A percentile compares a stretch with the other conserved stretches of the same genome.
Evolutionary conservation across 2,329 filamentous ascomycete species (phyloP).

Genomic region (Neonectria magnoliae): DNA sequence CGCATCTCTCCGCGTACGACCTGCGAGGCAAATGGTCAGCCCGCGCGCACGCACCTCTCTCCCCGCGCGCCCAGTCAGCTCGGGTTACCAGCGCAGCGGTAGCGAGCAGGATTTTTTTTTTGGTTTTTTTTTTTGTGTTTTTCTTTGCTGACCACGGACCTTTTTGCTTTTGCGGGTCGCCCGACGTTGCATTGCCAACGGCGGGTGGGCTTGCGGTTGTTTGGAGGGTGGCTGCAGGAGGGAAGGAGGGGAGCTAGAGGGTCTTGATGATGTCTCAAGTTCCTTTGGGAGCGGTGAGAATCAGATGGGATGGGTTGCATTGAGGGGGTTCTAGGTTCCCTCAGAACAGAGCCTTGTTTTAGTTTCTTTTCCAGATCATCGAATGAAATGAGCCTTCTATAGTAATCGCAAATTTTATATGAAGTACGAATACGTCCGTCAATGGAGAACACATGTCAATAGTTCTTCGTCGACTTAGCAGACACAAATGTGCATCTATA

Average conservation of each 20-base stretch:
- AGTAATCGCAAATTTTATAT: neutral
- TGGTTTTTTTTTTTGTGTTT: neutral
- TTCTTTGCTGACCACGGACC: neutral
- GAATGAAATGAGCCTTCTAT: neutral
- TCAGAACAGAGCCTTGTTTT: neutral
- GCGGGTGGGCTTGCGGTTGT: neutral
- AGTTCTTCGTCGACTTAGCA: neutral
- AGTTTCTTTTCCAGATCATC: neutral
- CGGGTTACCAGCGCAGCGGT: neutral
- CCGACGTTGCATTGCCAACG: constrained; percentile 2
- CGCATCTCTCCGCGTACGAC: neutral
- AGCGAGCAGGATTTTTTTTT: neutral
- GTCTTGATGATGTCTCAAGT: neutral
- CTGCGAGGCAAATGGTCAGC: neutral
- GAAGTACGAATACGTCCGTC: neutral
- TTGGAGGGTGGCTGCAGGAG: neutral
- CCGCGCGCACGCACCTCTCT: neutral
- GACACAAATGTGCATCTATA: neutral
- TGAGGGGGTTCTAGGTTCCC: neutral
- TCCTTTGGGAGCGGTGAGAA: neutral
- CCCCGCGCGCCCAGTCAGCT: neutral
- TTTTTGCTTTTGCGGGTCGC: neutral
- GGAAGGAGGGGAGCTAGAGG: neutral
- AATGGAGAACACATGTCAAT: neutral
- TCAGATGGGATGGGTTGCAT: neutral